A percentile compares a stretch with the other conserved stretches of the same genome.
Conservation (phyloP, 805 yeast genomes). For the Pichia gijzeniarum region DNA sequence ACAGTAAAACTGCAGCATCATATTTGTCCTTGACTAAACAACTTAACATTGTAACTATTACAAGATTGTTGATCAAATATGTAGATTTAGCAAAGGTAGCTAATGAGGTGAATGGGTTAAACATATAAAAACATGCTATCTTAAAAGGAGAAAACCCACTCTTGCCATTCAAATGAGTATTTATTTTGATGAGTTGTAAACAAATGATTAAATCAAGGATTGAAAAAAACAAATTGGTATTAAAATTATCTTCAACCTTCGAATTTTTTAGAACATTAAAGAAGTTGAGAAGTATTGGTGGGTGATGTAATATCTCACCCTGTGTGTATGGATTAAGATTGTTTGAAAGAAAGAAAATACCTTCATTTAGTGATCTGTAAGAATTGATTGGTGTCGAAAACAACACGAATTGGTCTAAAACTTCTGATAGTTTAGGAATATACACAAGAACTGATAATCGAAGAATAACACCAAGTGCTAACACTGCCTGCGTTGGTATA, state of each 20-base stretch:
- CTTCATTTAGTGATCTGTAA: conserved; percentile 57
- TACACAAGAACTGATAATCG: conserved; percentile 24
- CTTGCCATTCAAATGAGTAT: conserved; percentile 31
- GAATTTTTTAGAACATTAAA: conserved; percentile 34
- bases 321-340: conserved; percentile 56
- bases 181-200: conserved; percentile 43
- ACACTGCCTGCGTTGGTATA: conserved; percentile 8
- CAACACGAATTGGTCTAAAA: conserved; percentile 48
- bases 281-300: conserved; percentile 61
- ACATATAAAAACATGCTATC: conserved; percentile 48
- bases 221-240: conserved; percentile 44
- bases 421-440: conserved; percentile 26
- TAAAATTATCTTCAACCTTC: conserved; percentile 12
- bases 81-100: conserved; percentile 68
- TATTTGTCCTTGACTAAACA: conserved; percentile 37
- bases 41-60: conserved; percentile 42
- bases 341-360: conserved; percentile 52
- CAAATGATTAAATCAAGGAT: conserved; percentile 55
- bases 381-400: conserved; percentile 72
- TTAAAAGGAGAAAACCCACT: conserved; percentile 17
- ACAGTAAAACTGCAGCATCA: conserved; percentile 40
- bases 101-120: conserved; percentile 75
- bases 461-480: conserved; percentile 22
- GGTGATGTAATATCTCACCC: conserved; percentile 84
- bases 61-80: conserved; percentile 50